phyloP scores from a whole-genome alignment of 164 flowering plant species.

The Santalum album region DNA sequence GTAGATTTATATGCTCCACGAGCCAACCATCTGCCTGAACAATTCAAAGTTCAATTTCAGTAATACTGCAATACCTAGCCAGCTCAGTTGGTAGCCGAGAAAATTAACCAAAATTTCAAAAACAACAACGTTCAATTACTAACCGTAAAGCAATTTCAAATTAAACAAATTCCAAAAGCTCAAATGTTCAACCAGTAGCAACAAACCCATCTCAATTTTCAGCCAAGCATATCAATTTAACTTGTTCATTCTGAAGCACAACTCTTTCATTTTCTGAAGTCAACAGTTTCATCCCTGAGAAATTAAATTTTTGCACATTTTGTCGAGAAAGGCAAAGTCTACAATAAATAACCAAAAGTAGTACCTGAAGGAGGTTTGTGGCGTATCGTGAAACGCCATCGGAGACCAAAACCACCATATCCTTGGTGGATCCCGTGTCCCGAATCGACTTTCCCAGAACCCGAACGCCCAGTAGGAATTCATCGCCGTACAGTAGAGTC shows the following conservation, averaged over 20 bases:
- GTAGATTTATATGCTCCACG: conserved; percentile 67
- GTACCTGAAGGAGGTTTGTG: conserved; percentile 67
- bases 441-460: conserved; percentile 91
- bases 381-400: conserved; percentile 92
- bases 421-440: conserved; percentile 73
- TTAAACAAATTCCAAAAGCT: too few species aligned
- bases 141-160: too few species aligned
- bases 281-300: too few species aligned
- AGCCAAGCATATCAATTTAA: too few species aligned
- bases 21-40: conserved; percentile 97
- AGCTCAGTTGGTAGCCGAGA: neutral
- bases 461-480: conserved; percentile 84
- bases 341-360: neutral
- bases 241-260: too few species aligned
- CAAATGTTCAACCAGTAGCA: too few species aligned
- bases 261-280: too few species aligned
- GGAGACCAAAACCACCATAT: conserved; percentile 88
- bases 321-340: too few species aligned
- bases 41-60: neutral
- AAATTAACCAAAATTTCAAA: too few species aligned
- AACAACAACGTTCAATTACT: too few species aligned
- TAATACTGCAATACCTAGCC: neutral
- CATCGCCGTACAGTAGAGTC: conserved; percentile 91
- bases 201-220: too few species aligned
- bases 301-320: too few species aligned